Percentiles rank a stretch among this genome's conserved stretches.
phyloP scores from a whole-genome alignment of 2,329 filamentous ascomycete genomes.

The Oidium heveae region DNA sequence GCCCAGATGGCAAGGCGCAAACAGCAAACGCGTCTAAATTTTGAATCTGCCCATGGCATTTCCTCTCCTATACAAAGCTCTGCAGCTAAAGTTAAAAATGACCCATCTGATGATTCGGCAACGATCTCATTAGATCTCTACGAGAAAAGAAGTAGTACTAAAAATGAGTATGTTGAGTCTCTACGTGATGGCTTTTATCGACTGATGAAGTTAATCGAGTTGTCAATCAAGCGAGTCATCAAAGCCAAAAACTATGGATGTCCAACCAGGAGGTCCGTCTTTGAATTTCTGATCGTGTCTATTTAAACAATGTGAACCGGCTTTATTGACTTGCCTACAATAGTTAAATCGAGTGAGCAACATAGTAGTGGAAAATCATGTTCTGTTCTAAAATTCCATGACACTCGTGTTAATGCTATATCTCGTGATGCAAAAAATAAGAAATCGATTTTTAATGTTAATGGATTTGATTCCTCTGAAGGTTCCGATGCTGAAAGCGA shows the following conservation, averaged over 20 bases:
- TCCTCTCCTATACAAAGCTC: neutral
- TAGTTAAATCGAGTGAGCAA: neutral
- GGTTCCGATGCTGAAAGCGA: neutral
- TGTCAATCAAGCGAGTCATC: neutral
- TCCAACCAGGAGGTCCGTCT: neutral
- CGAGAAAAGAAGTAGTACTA: neutral
- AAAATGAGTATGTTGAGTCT: neutral
- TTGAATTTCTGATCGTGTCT: too few relatives aligned
- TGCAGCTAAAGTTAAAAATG: neutral
- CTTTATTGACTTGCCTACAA: neutral
- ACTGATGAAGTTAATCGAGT: too few relatives aligned
- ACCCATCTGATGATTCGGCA: neutral
- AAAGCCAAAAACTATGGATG: neutral
- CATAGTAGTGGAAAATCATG: too few relatives aligned
- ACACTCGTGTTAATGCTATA: neutral
- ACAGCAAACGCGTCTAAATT: constrained; percentile 10
- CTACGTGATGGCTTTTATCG: too few relatives aligned
- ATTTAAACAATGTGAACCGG: neutral
- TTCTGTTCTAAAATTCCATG: neutral
- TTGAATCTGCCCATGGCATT: constrained; percentile 7
- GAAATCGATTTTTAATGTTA: too few relatives aligned
- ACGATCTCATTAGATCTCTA: neutral
- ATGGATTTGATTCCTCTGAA: neutral
- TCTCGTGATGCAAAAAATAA: neutral
- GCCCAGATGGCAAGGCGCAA: constrained; percentile 8